A percentile compares a stretch with the other conserved stretches of the same genome.
These are phyloP conservation scores for Mangifera indica DNA, from an alignment of 345 rosid genomes.

Conservation along the genomic window DNA sequence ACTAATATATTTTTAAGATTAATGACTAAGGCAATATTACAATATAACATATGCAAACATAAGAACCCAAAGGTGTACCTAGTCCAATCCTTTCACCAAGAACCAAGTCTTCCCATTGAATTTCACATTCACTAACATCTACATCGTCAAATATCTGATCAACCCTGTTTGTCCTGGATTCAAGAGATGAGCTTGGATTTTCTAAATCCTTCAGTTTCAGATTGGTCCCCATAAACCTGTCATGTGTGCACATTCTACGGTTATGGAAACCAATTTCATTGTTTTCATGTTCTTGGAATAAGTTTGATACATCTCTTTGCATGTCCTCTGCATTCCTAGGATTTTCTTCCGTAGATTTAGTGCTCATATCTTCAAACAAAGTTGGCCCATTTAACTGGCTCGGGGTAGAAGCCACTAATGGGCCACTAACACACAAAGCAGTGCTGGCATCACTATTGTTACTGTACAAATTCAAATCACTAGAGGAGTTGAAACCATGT, in stretches of 20 bases:
- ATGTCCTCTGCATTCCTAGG: constrained; percentile 31
- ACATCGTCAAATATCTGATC: constrained; percentile 84
- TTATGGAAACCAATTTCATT: constrained; percentile 50
- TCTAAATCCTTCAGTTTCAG: constrained; percentile 60
- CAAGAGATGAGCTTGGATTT: constrained; percentile 62
- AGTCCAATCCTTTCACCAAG: constrained; percentile 98
- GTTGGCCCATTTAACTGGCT: constrained; percentile 36
- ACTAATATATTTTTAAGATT: neutral
- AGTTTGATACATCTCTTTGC: constrained; percentile 32
- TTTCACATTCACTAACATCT: constrained; percentile 92
- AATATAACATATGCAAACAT: constrained; percentile 4
- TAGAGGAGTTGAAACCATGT: constrained; percentile 39
- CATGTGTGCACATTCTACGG: constrained; percentile 50
- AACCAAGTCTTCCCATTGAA: constrained; percentile 95
- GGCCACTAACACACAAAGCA: constrained; percentile 36
- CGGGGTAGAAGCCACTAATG: constrained; percentile 39
- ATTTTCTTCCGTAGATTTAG: constrained; percentile 37
- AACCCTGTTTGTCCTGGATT: constrained; percentile 46
- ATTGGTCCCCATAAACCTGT: constrained; percentile 50
- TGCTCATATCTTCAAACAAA: constrained; percentile 35
- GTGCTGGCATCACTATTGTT: constrained; percentile 43
- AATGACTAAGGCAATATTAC: constrained; percentile 13
- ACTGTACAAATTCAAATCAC: constrained; percentile 34
- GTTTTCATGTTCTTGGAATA: constrained; percentile 33
- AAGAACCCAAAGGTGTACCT: constrained; percentile 52